Evolutionary conservation across 176 grass and related monocot genomes (phyloP), one percentile per base, ranked within the genome.

Genomic region (Oryza coarctata): DNA sequence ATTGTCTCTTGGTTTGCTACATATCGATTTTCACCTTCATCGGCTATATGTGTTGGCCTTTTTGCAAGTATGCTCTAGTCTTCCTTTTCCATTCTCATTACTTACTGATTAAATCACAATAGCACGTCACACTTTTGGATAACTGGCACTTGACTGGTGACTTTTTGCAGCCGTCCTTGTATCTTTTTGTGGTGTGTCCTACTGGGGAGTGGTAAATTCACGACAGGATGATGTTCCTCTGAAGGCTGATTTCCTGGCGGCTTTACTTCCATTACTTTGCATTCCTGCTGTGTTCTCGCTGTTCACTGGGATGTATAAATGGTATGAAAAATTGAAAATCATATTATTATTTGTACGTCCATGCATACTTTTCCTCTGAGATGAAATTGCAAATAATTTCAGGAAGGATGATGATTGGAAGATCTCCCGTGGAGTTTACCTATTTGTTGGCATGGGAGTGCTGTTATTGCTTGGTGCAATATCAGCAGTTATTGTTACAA

Each of bases 331-430:
- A 45, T 45, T 5, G 12, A 12, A 45, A 34, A 40, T 9, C 29
- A 43, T 57, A n/a, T 85, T 66, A 85, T 8, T 17, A 76, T 74
- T 73, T 85, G 27, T 14, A 50, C 63, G 78, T 33, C 22, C n/a
- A 41, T 26, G 79, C 20, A 12, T 77, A 63, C 70, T 68, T 73
- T 30, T 80, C 22, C 49, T 68, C 55, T 87, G 58, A 76, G 64
- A 68, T 85, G 49, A 64, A 62, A 50, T 27, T 74, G 23, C 30
- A 80, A 89, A 91, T 66, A 70, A 60, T 85, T 89, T 66, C 92
- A 95, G 93, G 96, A 99, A 92, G 83, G 96, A 99, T 88, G 96
- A 99, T 90, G 96, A 95, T 80, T 95, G 96, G 93, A 95, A 92
- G 82, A 85, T 99, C 75, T 91, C 93, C 64, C 89, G 65, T 70